phyloP scores from a whole-genome alignment of 768 basidiomycete species.

The Phlebiopsis gigantea region DNA sequence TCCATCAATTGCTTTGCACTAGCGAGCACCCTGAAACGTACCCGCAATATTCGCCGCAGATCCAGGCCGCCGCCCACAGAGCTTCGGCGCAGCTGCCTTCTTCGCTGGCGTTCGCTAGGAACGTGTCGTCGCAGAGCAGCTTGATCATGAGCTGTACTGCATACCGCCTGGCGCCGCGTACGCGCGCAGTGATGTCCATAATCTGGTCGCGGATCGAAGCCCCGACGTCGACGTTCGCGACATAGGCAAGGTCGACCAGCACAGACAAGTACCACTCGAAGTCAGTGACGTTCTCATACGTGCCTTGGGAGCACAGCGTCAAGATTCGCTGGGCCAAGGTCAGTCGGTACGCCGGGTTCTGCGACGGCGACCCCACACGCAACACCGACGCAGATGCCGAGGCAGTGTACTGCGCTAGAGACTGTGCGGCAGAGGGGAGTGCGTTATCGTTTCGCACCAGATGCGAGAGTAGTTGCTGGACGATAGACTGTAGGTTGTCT shows the following conservation, averaged over 20 bases:
- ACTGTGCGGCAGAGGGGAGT: slow-evolving; percentile 52
- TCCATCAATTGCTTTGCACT: slow-evolving; percentile 9
- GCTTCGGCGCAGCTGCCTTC: slow-evolving; percentile 78
- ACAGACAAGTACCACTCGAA: slow-evolving; percentile 99
- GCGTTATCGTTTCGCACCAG: slow-evolving; percentile 57
- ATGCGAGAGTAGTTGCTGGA: slow-evolving; percentile 85
- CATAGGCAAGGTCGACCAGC: slow-evolving; percentile 84
- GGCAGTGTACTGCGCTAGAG: slow-evolving; percentile 47
- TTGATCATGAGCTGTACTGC: slow-evolving; percentile 83
- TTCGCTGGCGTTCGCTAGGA: slow-evolving; percentile 62
- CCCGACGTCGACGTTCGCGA: slow-evolving; percentile 79
- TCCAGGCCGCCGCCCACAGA: slow-evolving; percentile 93
- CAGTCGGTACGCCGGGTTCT: slow-evolving; percentile 83
- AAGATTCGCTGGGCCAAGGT: slow-evolving; percentile 78
- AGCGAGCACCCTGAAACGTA: slow-evolving; percentile 33
- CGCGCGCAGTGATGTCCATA: slow-evolving; percentile 82
- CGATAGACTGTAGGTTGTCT: slow-evolving; percentile 82
- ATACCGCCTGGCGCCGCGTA: slow-evolving; percentile 67
- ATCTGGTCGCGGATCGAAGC: slow-evolving; percentile 75
- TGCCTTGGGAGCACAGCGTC: slow-evolving; percentile 77
- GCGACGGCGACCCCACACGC: slow-evolving; percentile 44
- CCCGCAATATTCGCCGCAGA: slow-evolving; percentile 93
- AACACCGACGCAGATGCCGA: slow-evolving; percentile 31
- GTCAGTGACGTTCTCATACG: slow-evolving; percentile 83
- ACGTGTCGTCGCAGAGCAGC: slow-evolving; percentile 71